phyloP scores from a whole-genome alignment of 2,329 filamentous ascomycete genomes.

The Aspergillus versicolor region DNA sequence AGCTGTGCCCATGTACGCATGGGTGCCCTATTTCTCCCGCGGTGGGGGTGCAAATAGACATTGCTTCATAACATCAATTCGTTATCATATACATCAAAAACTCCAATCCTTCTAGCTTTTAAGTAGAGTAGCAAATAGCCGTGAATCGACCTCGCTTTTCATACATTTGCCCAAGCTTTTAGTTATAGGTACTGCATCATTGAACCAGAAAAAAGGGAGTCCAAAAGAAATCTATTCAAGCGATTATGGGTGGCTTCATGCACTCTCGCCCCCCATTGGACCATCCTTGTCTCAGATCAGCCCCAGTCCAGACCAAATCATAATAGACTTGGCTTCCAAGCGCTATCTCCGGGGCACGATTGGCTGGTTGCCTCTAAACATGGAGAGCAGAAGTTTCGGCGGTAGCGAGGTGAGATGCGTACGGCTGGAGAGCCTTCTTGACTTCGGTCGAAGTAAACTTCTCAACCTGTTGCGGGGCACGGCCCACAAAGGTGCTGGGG shows the following conservation, averaged over 20 bases:
- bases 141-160: neutral
- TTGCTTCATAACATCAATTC: constrained; percentile 1
- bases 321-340: neutral
- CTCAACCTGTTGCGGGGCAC: constrained; percentile 54
- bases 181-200: neutral
- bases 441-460: constrained; percentile 54
- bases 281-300: neutral
- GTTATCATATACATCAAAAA: constrained; percentile 1
- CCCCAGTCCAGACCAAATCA: neutral
- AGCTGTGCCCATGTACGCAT: neutral
- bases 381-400: constrained; percentile 41
- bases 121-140: neutral
- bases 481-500: constrained; percentile 60
- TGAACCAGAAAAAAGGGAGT: neutral
- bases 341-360: neutral
- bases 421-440: constrained; percentile 48
- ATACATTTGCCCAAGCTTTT: neutral
- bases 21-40: neutral
- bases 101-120: neutral
- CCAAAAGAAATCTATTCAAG: neutral
- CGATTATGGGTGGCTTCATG: neutral
- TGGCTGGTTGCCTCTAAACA: constrained; percentile 29
- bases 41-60: neutral
- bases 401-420: constrained; percentile 39
- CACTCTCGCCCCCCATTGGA: neutral